Base-by-base conservation (phyloP, 2,329 filamentous ascomycete genomes). In the Thielaviopsis punctulata region DNA sequence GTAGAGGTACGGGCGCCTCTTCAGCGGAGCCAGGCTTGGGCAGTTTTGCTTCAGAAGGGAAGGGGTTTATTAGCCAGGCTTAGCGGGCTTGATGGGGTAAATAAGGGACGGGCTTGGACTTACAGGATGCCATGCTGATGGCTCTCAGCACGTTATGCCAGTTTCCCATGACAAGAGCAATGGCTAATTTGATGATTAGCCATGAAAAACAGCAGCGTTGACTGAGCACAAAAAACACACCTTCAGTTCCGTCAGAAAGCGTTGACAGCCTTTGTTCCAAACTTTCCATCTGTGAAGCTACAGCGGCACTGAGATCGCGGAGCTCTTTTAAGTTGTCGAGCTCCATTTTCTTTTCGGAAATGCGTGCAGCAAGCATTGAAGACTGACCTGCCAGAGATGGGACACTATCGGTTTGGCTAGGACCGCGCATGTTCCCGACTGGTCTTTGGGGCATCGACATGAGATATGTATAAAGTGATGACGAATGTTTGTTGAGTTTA, bases 81-180 rank as follows among this genome's bases (percentile, higher is more conserved):
- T 15, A 36, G 30, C 13, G 30, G 13, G 30, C 30, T 27, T n/a
- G 19, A 25, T 24, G 12, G 4, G 15, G n/a, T 22, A 33, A 18
- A 27, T 13, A 25, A 13, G 9, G 13, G 44, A 19, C 48, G 9
- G 22, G 21, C 5, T 10, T 45, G 52, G 24, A 68, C 79, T 62
- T 73, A 89, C 85, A 75, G 55, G 84, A 89, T 56, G 86, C 86
- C 84, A 92, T 89, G 62, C 84, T 84, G 61, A 93, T 89, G 43
- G 85, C 85, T 58, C 83, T 75, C 55, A 93, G 73, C 57, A 93
- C 86, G 60, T 86, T 89, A 65, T 89, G 83, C 86, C 86, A 93
- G 64, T 92, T 93, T 51, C 82, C 77, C 63, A 93, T 71, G 21
- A 93, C 86, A n/a, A 82, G 76, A 39, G 86, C 86, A 60, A 57